Evolutionary conservation across 2,329 filamentous ascomycete species (phyloP), one percentile per base, ranked within the genome.

Genomic region (Sporothrix brasiliensis): DNA sequence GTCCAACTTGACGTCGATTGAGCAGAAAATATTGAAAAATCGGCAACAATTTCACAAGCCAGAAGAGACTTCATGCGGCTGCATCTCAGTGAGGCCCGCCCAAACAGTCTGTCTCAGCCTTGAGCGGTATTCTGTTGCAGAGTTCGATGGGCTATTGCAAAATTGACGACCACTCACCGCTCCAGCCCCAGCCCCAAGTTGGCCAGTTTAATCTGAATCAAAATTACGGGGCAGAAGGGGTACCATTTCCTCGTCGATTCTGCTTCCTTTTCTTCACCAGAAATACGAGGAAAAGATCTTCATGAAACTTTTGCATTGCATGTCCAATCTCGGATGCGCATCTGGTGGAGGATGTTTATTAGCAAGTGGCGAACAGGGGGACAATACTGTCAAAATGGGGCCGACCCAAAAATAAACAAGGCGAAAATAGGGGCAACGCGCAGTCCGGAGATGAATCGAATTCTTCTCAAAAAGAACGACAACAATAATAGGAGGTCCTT

Each of bases 231-330:
- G 39, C 34, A 7, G 34, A 34, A 34, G 34, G 34, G 34, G 34
- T 34, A 14, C n/a, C 34, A 4, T 60, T 34, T 44, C 13, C 39
- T 47, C 21, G 39, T 61, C 34, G n/a, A 44, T 16, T 44, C 21
- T 47, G n/a, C 11, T 13, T 47, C 24, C 16, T 13, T 61, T 27
- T 47, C n/a, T 34, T 60, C 19, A 34, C 19, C 5, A 10, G 34
- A 19, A 41, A 58, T 58, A 58, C 54, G 54, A 58, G 54, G 53
- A 39, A 58, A 58, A 58, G 30, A 58, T 58, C 54, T 41, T 58
- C 30, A 58, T 58, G 30, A 41, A 58, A 58, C 54, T 58, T 58
- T 58, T 58, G 54, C 30, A 58, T 58, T 58, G 54, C 54, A 58
- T 58, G 53, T 14, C 30, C 30, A 58, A 58, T 58, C 19, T 58